Percentiles rank a stretch among this genome's conserved stretches.
Evolutionary conservation across 2,329 filamentous ascomycete genomes (phyloP).

Genomic region (Metarhizium sp.): DNA sequence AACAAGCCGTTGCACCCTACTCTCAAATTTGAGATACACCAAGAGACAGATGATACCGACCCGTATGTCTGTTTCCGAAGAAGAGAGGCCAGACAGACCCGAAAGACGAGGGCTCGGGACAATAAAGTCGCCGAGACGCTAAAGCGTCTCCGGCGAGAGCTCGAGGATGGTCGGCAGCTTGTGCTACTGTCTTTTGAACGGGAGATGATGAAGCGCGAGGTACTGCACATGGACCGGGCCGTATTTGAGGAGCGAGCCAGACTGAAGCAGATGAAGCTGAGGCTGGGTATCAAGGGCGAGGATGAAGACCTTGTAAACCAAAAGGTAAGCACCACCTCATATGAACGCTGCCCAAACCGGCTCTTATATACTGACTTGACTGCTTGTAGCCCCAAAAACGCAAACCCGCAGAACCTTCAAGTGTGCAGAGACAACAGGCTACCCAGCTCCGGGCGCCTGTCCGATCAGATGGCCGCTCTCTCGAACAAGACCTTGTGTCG

Average conservation of each 20-base stretch:
- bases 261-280: slow-evolving; percentile 82
- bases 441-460: slow-evolving; percentile 60
- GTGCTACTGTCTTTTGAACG: slow-evolving; percentile 70
- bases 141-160: slow-evolving; percentile 79
- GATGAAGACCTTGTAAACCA: slow-evolving; percentile 94
- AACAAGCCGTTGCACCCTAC: slow-evolving; percentile 67
- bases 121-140: slow-evolving; percentile 91
- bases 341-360: slow-evolving; percentile 3
- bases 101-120: slow-evolving; percentile 90
- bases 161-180: slow-evolving; percentile 79
- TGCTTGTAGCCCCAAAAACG: slow-evolving; percentile 56
- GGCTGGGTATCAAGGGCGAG: slow-evolving; percentile 80
- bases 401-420: slow-evolving; percentile 50
- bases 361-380: slow-evolving; percentile 22
- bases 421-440: slow-evolving; percentile 51
- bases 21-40: slow-evolving; percentile 89
- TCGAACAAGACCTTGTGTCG: slow-evolving; percentile 70
- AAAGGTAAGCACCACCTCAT: slow-evolving; percentile 54
- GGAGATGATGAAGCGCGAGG: slow-evolving; percentile 69
- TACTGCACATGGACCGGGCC: slow-evolving; percentile 62
- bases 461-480: slow-evolving; percentile 58
- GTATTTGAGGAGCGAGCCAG: slow-evolving; percentile 76
- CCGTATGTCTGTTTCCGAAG: slow-evolving; percentile 97
- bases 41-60: slow-evolving; percentile 90
- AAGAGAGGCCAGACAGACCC: slow-evolving; percentile 85